Evolutionary conservation across 1,139 yeast genomes (phyloP).

Genomic region (Casaregolazyma suthepensis): DNA sequence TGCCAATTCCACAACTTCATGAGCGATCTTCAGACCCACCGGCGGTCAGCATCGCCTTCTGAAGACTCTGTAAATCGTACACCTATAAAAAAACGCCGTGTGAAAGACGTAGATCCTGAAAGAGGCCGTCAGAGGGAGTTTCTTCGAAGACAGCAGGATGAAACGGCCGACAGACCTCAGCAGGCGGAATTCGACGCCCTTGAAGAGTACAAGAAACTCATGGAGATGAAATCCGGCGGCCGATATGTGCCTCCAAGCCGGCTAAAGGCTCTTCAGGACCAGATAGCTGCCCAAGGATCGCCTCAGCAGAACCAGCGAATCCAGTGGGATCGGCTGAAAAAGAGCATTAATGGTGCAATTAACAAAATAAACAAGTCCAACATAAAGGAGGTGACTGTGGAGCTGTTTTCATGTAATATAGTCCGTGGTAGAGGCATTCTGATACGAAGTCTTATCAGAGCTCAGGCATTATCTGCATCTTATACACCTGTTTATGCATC

Average conservation of each 20-base stretch:
- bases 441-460: constrained; percentile 50
- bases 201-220: constrained; percentile 36
- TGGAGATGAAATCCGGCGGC: constrained; percentile 41
- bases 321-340: constrained; percentile 51
- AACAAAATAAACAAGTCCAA: constrained; percentile 44
- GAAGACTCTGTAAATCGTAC: neutral
- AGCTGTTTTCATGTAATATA: constrained; percentile 50
- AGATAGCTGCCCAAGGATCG: constrained; percentile 28
- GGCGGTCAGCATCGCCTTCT: neutral
- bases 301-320: constrained; percentile 43
- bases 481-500: constrained; percentile 52
- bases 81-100: constrained; percentile 1
- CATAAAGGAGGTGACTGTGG: constrained; percentile 43
- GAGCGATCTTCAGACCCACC: neutral
- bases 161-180: neutral
- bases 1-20: neutral
- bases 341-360: constrained; percentile 43
- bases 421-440: constrained; percentile 56
- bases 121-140: constrained; percentile 27
- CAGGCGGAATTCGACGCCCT: constrained; percentile 24
- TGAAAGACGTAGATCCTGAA: constrained; percentile 24
- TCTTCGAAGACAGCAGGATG: neutral
- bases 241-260: constrained; percentile 49
- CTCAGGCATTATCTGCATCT: constrained; percentile 40
- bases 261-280: constrained; percentile 40